Evolutionary conservation across 352 stramenopile species (phyloP), one percentile per base, ranked within the genome.

Genomic region (Phytopythium oedochilum): DNA sequence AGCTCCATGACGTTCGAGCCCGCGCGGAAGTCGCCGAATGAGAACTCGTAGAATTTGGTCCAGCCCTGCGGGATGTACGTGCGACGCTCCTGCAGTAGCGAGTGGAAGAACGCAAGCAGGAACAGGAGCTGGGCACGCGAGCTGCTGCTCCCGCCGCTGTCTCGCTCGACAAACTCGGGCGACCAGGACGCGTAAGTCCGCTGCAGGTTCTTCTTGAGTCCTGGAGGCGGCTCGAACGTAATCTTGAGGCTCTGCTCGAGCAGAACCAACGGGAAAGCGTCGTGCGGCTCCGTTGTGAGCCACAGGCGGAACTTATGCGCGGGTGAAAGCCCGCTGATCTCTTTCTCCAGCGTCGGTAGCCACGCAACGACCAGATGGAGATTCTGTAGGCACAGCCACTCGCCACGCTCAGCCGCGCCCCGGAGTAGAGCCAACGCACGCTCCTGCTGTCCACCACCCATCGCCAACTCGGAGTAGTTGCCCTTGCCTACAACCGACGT

Each of bases 21-120:
- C 18, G 92, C 92, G n/a, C 91, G 90, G 53, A 97, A 89, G 59
- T 98, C 94, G 1, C 90, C 92, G 42, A 96, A 94, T 15, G 86
- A 97, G 61, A 98, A 98, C 66, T 98, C 94, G 73, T 98, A 98
- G 47, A 96, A 95, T 55, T 98, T 98, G 25, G 92, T 98, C 94
- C 94, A 98, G 22, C 95, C 94, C 64, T 98, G 94, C 5, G 92
- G 95, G 39, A 97, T 96, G 61, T 97, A 98, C 25, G 82, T 98
- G n/a, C 89, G 73, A 23, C 84, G 61, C 46, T 94, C 84, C 32
- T 94, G 84, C 4, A 93, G 58, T 11, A 94, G 50, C 25, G 86
- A 88, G 53, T 98, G 94, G 62, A 98, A 94, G 49, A 88, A 92
- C 0, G 89, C 86, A 46, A 98, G 63, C 43, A 97, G 50, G 51